A percentile compares a stretch with the other conserved stretches of the same genome.
Evolutionary conservation across 441 rosid species (phyloP).

Genomic region (Adansonia grandidieri): DNA sequence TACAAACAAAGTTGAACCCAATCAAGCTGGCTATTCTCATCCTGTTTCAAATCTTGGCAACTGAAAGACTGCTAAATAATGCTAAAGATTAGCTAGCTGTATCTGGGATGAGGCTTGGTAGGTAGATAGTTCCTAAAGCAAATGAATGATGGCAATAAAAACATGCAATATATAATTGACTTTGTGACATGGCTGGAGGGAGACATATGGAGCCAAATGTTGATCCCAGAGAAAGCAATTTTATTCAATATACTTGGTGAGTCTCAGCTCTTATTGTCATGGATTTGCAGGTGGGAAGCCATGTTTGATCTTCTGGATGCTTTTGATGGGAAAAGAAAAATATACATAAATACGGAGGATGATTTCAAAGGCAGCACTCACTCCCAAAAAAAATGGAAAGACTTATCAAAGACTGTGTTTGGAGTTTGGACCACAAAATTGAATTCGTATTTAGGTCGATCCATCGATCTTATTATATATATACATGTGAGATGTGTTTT

Average conservation of each 20-base stretch:
- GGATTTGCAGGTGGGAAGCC: conserved; percentile 1
- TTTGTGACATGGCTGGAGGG: conserved; percentile 23
- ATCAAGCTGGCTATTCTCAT: background rate
- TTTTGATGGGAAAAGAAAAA: conserved; percentile 19
- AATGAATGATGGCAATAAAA: conserved; percentile 1
- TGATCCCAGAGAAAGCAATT: conserved; percentile 11
- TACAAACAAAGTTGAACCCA: background rate
- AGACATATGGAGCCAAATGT: conserved; percentile 19
- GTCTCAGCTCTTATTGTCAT: too few species aligned
- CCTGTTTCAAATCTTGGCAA: background rate
- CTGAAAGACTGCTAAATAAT: background rate
- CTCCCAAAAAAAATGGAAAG: background rate
- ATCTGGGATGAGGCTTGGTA: background rate
- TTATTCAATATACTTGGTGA: too few species aligned
- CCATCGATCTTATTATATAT: conserved; percentile 28
- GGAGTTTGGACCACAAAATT: conserved; percentile 20
- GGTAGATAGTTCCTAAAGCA: background rate
- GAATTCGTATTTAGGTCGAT: too few species aligned
- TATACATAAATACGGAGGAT: background rate
- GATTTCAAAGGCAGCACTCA: conserved; percentile 11
- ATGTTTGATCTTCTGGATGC: conserved; percentile 26
- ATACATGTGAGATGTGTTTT: conserved; percentile 22
- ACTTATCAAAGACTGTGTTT: background rate
- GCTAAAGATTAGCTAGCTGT: background rate
- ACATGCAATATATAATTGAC: conserved; percentile 18